Conservation (phyloP, 306 rosid species). For the Quercus ilex region DNA sequence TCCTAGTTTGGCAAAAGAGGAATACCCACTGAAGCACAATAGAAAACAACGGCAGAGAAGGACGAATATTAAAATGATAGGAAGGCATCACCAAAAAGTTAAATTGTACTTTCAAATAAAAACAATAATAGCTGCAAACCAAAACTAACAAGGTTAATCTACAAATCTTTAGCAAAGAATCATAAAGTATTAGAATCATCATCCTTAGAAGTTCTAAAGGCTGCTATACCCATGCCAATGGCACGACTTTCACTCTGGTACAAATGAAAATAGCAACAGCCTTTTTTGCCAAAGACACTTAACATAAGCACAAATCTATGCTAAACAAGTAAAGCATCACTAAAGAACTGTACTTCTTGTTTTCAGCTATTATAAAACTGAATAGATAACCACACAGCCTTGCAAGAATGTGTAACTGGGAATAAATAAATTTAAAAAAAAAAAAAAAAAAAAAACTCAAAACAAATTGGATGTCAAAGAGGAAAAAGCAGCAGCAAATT, state of each 20-base stretch:
- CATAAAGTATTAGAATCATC: slow-evolving; percentile 5
- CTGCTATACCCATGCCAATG: slow-evolving; percentile 18
- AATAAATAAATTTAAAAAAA: neutral
- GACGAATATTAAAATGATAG: slow-evolving; percentile 14
- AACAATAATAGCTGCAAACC: slow-evolving; percentile 51
- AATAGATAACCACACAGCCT: neutral
- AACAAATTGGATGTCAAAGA: slow-evolving; percentile 1
- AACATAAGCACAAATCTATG: neutral
- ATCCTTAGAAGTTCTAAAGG: slow-evolving; percentile 11
- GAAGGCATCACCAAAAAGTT: slow-evolving; percentile 49
- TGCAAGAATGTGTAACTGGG: neutral
- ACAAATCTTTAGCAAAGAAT: slow-evolving; percentile 24
- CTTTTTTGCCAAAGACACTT: neutral
- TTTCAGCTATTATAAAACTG: neutral
- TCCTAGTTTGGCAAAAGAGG: slow-evolving; percentile 19
- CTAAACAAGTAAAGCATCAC: neutral
- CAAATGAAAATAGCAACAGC: slow-evolving; percentile 12
- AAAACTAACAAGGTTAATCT: slow-evolving; percentile 31
- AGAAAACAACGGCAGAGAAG: slow-evolving; percentile 18
- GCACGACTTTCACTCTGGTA: slow-evolving; percentile 4
- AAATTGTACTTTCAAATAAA: slow-evolving; percentile 53
- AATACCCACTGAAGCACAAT: slow-evolving; percentile 6
- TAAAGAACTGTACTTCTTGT: neutral
- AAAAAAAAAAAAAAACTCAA: neutral
- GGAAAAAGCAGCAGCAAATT: slow-evolving; percentile 1